A percentile compares a stretch with the other conserved stretches of the same genome.
Evolutionary conservation across 768 basidiomycete genomes (phyloP).

Genomic region (Exidia glandulosa): DNA sequence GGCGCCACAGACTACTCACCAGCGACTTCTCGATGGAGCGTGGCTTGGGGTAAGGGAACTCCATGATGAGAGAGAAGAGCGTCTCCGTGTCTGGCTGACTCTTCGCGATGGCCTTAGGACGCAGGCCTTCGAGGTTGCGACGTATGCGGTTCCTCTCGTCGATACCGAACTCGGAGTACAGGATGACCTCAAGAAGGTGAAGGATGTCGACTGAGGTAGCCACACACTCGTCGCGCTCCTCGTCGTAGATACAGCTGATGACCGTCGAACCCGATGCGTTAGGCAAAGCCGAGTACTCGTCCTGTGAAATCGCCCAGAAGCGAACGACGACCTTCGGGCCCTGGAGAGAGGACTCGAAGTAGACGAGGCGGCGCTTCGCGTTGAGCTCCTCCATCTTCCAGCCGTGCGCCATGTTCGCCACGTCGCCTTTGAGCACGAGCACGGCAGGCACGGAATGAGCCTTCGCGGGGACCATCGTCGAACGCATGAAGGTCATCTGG

Average conservation of each 20-base stretch:
- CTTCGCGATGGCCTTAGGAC: conserved; percentile 85
- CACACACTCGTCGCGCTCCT: conserved; percentile 65
- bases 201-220: conserved; percentile 96
- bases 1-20: conserved; percentile 19
- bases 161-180: conserved; percentile 73
- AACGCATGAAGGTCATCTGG: not conserved
- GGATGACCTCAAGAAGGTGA: conserved; percentile 72
- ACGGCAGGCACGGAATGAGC: conserved; percentile 2
- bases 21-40: conserved; percentile 97
- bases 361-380: conserved; percentile 72
- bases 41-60: conserved; percentile 87
- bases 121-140: conserved; percentile 86
- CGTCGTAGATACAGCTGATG: conserved; percentile 89
- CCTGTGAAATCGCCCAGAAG: conserved; percentile 63
- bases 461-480: conserved; percentile 1
- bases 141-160: conserved; percentile 97
- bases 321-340: conserved; percentile 67
- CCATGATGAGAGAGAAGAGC: conserved; percentile 97
- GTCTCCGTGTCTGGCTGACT: conserved; percentile 63
- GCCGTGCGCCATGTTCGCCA: conserved; percentile 15
- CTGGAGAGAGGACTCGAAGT: conserved; percentile 70
- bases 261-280: conserved; percentile 52
- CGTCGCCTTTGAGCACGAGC: conserved; percentile 4
- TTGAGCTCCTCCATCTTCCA: conserved; percentile 59
- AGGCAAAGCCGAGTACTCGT: conserved; percentile 43